Percentiles rank a stretch among this genome's conserved stretches.
Evolutionary conservation across 495 filamentous ascomycete species (phyloP).

Genomic region (Opeltia flavorubescens): DNA sequence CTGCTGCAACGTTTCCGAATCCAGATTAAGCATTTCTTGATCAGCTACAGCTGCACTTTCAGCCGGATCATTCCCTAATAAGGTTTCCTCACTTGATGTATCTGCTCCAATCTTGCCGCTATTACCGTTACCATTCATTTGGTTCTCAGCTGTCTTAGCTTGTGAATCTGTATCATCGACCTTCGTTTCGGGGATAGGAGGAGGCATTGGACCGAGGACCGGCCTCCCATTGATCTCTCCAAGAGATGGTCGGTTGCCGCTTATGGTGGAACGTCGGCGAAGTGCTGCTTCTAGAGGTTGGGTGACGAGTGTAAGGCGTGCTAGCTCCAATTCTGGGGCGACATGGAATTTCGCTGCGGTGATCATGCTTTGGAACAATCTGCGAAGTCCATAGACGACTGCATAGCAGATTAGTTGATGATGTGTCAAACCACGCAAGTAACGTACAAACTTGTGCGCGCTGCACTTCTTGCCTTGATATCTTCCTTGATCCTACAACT

Average conservation of each 20-base stretch:
- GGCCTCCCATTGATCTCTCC: conserved; percentile 39
- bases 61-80: conserved; percentile 20
- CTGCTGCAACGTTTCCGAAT: conserved; percentile 12
- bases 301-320: conserved; percentile 62
- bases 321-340: conserved; percentile 63
- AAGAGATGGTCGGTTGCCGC: conserved; percentile 25
- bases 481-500: conserved; percentile 47
- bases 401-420: conserved; percentile 1
- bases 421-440: background rate
- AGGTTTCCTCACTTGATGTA: conserved; percentile 34
- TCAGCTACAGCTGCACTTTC: conserved; percentile 21
- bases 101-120: conserved; percentile 15
- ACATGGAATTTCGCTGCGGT: conserved; percentile 36
- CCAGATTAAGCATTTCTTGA: conserved; percentile 30
- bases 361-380: conserved; percentile 61
- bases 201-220: conserved; percentile 35
- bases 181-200: conserved; percentile 9
- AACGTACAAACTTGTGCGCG: conserved; percentile 58
- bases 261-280: conserved; percentile 40
- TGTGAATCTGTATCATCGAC: conserved; percentile 18
- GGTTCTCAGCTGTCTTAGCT: conserved; percentile 10
- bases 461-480: conserved; percentile 47
- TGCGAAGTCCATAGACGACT: conserved; percentile 61
- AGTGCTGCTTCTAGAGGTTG: conserved; percentile 43
- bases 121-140: conserved; percentile 21